Evolutionary conservation across 1,139 yeast species (phyloP).

Genomic region (Saccharomyces hybrid): DNA sequence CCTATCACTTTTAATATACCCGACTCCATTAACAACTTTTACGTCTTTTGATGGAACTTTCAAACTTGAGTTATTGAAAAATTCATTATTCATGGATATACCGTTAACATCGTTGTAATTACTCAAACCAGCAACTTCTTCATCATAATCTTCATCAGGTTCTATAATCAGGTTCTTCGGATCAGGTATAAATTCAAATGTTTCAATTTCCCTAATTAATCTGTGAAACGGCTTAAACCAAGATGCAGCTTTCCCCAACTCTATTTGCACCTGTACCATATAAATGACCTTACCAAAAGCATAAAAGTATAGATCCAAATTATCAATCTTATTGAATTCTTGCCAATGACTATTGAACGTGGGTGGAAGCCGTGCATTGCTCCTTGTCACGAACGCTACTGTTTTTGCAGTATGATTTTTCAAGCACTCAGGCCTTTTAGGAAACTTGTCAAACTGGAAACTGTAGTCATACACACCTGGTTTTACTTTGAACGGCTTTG

Average conservation of each 20-base stretch:
- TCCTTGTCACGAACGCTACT: slow-evolving; percentile 18
- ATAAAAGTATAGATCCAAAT: slow-evolving; percentile 22
- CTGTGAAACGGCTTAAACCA: slow-evolving; percentile 26
- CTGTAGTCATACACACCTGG: slow-evolving; percentile 24
- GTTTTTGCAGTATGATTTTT: slow-evolving; percentile 17
- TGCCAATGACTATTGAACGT: slow-evolving; percentile 25
- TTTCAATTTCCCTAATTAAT: slow-evolving; percentile 13
- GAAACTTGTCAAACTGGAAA: slow-evolving; percentile 22
- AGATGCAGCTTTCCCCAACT: slow-evolving; percentile 21
- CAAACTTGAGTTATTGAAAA: neutral
- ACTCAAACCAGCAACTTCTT: slow-evolving; percentile 3
- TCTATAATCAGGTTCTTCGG: slow-evolving; percentile 6
- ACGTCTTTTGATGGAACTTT: neutral
- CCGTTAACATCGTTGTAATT: neutral
- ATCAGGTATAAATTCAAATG: slow-evolving; percentile 25
- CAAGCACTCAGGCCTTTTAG: slow-evolving; percentile 22
- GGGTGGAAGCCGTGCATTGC: slow-evolving; percentile 24
- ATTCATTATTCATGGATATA: neutral
- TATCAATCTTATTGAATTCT: slow-evolving; percentile 19
- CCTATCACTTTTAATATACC: neutral
- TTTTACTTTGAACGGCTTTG: slow-evolving; percentile 24
- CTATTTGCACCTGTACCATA: slow-evolving; percentile 22
- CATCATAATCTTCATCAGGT: slow-evolving; percentile 7
- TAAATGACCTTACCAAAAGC: slow-evolving; percentile 26
- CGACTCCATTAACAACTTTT: neutral